phyloP scores from a whole-genome alignment of 306 rosid genomes.

The Mucuna pruriens region DNA sequence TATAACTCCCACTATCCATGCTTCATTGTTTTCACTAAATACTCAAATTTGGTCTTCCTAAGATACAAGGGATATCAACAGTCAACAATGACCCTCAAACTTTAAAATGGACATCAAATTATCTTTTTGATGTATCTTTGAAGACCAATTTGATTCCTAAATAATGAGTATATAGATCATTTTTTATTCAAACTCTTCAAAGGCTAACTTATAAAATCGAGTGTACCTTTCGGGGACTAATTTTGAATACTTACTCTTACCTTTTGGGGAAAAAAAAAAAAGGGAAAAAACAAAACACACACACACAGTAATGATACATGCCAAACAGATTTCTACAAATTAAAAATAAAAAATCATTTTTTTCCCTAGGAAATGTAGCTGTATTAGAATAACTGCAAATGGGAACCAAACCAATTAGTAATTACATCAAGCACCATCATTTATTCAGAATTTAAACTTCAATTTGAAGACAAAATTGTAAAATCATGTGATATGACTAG shows the following conservation, averaged over 20 bases:
- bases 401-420: background rate
- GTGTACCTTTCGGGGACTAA: background rate
- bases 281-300: background rate
- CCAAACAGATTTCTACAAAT: background rate
- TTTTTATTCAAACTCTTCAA: background rate
- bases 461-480: background rate
- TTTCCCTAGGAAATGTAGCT: background rate
- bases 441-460: background rate
- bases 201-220: background rate
- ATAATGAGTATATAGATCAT: background rate
- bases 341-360: background rate
- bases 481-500: background rate
- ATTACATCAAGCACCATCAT: background rate
- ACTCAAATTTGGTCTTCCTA: background rate
- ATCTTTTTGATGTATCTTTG: background rate
- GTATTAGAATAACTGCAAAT: background rate
- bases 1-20: background rate
- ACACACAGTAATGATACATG: background rate
- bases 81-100: background rate
- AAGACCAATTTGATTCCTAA: constrained; percentile 7
- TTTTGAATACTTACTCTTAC: background rate
- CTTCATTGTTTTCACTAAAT: background rate
- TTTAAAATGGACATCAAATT: background rate
- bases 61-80: background rate
- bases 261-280: background rate